Evolutionary conservation across 805 yeast genomes (phyloP).

Genomic region (Candida yuanshanica): DNA sequence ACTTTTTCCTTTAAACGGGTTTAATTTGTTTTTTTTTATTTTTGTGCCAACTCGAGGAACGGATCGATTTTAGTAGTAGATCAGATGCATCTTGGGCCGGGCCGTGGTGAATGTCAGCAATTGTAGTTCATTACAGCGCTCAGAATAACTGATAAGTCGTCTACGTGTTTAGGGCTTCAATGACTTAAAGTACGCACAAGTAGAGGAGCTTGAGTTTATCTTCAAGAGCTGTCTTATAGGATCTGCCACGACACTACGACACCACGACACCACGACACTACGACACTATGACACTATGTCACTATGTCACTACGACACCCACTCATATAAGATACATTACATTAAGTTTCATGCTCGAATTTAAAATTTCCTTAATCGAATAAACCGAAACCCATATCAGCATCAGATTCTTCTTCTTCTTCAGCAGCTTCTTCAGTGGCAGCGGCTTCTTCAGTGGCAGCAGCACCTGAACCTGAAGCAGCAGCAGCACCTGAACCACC

Average conservation of each 20-base stretch:
- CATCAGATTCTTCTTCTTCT: constrained; percentile 58
- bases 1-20: too few species aligned
- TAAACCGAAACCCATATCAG: constrained; percentile 94
- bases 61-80: not conserved
- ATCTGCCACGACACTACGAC: too few species aligned
- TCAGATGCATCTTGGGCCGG: not conserved
- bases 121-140: too few species aligned
- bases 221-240: too few species aligned
- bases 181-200: too few species aligned
- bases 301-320: not conserved
- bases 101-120: too few species aligned
- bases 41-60: constrained; percentile 2
- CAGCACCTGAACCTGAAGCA: constrained; percentile 65
- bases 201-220: too few species aligned
- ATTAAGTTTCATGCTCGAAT: not conserved
- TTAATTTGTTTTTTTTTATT: not conserved
- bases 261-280: too few species aligned
- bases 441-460: constrained; percentile 66
- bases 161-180: too few species aligned
- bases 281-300: too few species aligned
- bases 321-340: constrained; percentile 15
- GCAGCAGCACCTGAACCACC: constrained; percentile 94
- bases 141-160: too few species aligned
- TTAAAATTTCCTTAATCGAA: constrained; percentile 83
- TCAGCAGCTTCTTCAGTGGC: constrained; percentile 68